Conservation (phyloP, 306 rosid genomes). For the Quercus rubra region DNA sequence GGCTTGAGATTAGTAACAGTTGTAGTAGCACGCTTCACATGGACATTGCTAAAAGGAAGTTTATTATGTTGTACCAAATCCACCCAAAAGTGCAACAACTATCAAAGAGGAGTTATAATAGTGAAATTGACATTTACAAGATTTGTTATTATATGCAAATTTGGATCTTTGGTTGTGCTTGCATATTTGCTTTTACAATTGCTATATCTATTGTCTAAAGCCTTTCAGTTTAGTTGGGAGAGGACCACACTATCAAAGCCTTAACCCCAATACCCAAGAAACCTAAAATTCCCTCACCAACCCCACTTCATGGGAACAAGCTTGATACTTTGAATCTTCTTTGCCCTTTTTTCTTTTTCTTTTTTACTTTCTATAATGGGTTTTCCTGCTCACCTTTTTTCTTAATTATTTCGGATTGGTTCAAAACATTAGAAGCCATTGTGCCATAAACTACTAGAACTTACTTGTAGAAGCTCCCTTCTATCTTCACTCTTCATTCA, state of each 20-base stretch:
- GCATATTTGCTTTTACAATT: neutral
- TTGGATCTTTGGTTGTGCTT: neutral
- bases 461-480: neutral
- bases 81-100: neutral
- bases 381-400: neutral
- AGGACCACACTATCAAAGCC: neutral
- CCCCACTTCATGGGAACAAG: neutral
- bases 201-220: neutral
- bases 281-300: neutral
- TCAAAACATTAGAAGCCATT: too few relatives aligned
- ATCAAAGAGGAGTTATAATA: too few relatives aligned
- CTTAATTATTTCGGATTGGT: neutral
- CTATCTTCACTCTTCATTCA: neutral
- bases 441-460: neutral
- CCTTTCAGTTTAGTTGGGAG: neutral
- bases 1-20: conserved; percentile 9
- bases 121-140: too few relatives aligned
- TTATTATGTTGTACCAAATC: neutral
- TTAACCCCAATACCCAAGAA: neutral
- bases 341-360: neutral
- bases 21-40: conserved; percentile 7
- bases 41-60: neutral
- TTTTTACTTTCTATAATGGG: neutral
- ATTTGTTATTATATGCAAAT: too few relatives aligned
- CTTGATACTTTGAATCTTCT: neutral